These are phyloP conservation scores for Boletus rufocinnamomeus DNA, from an alignment of 768 basidiomycete species.

Conservation along the genomic window DNA sequence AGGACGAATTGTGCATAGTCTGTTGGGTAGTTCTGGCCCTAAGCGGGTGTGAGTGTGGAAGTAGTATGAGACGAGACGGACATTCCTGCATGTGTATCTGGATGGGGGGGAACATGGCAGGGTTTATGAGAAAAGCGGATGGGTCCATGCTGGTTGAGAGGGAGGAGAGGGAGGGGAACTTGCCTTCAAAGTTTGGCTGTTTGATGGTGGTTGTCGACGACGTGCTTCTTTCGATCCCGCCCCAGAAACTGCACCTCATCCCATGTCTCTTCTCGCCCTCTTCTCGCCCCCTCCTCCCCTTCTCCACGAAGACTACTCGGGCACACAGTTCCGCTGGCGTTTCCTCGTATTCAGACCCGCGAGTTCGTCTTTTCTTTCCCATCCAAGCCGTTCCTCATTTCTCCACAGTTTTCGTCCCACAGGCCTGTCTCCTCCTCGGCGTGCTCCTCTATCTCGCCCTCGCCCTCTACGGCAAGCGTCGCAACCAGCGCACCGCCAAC, in stretches of 20 bases:
- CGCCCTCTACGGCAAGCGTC: slow-evolving; percentile 58
- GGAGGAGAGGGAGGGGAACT: slow-evolving; percentile 5
- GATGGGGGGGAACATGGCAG: slow-evolving; percentile 24
- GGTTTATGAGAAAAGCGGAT: slow-evolving; percentile 15
- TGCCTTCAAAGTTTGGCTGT: slow-evolving; percentile 16
- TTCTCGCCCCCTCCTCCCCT: slow-evolving; percentile 10
- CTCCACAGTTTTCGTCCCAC: slow-evolving; percentile 60
- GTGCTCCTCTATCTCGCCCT: slow-evolving; percentile 58
- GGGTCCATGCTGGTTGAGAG: slow-evolving; percentile 28
- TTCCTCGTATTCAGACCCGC: slow-evolving; percentile 81
- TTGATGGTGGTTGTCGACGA: slow-evolving; percentile 13
- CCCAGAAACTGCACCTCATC: too few species aligned
- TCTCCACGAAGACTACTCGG: slow-evolving; percentile 61
- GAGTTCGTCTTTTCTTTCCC: slow-evolving; percentile 37
- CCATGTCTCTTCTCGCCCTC: slow-evolving; percentile 23
- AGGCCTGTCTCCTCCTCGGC: slow-evolving; percentile 55
- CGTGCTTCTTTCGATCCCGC: too few species aligned
- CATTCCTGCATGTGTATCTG: slow-evolving; percentile 36
- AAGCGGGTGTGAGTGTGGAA: slow-evolving; percentile 8
- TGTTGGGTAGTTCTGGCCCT: slow-evolving; percentile 46
- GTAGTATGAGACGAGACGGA: background rate
- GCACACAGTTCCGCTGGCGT: slow-evolving; percentile 72
- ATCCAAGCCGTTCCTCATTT: background rate
- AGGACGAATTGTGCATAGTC: slow-evolving; percentile 65
- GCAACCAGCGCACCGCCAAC: slow-evolving; percentile 61